Evolutionary conservation across 169 alveolate genomes (phyloP).

Genomic region (Theileria orientalis): DNA sequence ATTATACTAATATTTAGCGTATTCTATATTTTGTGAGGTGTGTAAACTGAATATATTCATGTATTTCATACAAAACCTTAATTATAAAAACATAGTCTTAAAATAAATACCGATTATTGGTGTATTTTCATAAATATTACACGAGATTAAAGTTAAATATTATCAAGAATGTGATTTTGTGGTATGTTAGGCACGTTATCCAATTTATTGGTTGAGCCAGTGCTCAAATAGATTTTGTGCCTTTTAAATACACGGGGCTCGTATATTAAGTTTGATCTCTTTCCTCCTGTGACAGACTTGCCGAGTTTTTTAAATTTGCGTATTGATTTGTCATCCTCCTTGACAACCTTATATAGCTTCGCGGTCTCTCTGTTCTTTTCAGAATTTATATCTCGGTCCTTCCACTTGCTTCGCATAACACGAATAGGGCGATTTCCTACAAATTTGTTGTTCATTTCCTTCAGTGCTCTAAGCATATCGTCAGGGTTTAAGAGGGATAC

Average conservation of each 20-base stretch:
- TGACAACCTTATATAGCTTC: constrained; percentile 52
- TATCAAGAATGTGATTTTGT: constrained; percentile 57
- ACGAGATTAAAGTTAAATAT: constrained; percentile 21
- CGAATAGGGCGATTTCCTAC: constrained; percentile 94
- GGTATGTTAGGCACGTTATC: constrained; percentile 45
- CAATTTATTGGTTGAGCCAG: constrained; percentile 51
- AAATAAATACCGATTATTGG: too few relatives aligned
- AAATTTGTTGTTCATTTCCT: constrained; percentile 94
- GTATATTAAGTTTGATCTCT: constrained; percentile 53
- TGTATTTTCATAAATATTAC: not conserved
- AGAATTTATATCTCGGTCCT: constrained; percentile 85
- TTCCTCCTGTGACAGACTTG: constrained; percentile 71
- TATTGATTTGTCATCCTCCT: constrained; percentile 65
- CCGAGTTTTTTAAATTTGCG: constrained; percentile 74
- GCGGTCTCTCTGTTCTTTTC: constrained; percentile 73
- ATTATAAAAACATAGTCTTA: too few relatives aligned
- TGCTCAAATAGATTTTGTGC: constrained; percentile 54
- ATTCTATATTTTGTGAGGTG: too few relatives aligned
- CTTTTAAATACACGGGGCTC: constrained; percentile 54
- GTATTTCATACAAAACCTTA: too few relatives aligned
- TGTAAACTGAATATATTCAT: too few relatives aligned
- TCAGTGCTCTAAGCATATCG: constrained; percentile 90
- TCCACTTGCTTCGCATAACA: constrained; percentile 91
- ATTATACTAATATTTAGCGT: too few relatives aligned
- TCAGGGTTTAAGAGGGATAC: constrained; percentile 88